Evolutionary conservation across 768 basidiomycete genomes (phyloP), one percentile per base, ranked within the genome.

Genomic region (Pisolithus albus): DNA sequence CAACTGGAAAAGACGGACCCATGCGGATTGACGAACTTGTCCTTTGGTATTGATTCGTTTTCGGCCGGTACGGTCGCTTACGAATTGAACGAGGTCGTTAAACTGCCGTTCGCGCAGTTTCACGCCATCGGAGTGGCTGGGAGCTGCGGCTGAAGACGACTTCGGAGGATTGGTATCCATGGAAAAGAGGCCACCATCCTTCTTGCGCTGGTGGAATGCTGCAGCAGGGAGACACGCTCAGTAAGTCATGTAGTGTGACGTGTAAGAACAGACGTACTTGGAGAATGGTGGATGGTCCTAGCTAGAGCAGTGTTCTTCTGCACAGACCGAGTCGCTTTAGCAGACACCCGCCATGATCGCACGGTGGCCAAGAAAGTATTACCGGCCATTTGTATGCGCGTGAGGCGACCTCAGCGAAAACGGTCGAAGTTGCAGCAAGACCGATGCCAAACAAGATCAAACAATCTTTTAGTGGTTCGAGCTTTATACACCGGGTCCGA

Each of bases 1-100:
- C 41, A 83, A 71, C 51, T 73, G 70, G 26, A 83, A 68, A 15
- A 83, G 65, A 30, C 77, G 72, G 21, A 72, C 54, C 79, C 81
- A 83, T 2, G 75, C 70, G 13, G 71, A 68, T 30, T 75, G 65
- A 37, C 75, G 69, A 37, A 81, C 73, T 52, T 70, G 66, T 2
- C 63, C 66, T 32, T 58, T 56, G 46, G 63, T 65, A 52, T 64
- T 50, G 21, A 59, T 58, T 21, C 59, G 69, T n/a, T 57, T 49
- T 23, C 59, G 58, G 19, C 66, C 67, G 1, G 62, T 65, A 16
- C 63, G 65, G 41, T 69, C 59, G 23, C 49, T 53, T 28, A 67
- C 59, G 28, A 65, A 67, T 52, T 67, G 53, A 2, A 67, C 49
- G 5, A 56, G 56, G 11, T 60, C 26, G 5, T 55, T 19, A 10